phyloP scores from a whole-genome alignment of 352 stramenopile genomes.

The Peronosclerospora sorghi region DNA sequence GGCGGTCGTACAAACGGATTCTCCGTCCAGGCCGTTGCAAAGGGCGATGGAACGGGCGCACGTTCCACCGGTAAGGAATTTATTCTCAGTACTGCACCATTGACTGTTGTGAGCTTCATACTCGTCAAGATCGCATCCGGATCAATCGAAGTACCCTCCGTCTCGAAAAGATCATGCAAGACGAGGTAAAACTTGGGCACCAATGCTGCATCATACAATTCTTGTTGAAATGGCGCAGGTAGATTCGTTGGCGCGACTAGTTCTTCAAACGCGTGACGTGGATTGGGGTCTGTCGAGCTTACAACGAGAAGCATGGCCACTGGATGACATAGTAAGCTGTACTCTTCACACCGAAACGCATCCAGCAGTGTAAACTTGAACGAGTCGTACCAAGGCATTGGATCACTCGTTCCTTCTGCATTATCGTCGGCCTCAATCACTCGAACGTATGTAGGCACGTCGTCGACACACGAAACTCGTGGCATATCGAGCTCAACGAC shows the following conservation, averaged over 20 bases:
- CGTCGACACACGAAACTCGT: conserved; percentile 35
- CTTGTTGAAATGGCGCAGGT: conserved; percentile 50
- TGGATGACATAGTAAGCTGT: conserved; percentile 61
- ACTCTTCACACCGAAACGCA: conserved; percentile 76
- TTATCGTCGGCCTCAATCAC: conserved; percentile 35
- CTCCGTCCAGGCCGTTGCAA: conserved; percentile 29
- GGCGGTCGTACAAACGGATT: conserved; percentile 57
- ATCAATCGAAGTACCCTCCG: conserved; percentile 68
- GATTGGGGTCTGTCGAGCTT: conserved; percentile 75
- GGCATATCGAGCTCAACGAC: conserved; percentile 59
- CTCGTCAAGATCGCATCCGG: conserved; percentile 63
- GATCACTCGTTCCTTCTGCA: conserved; percentile 23
- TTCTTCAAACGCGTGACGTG: conserved; percentile 62
- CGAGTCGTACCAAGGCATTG: conserved; percentile 68
- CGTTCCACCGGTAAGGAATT: conserved; percentile 46
- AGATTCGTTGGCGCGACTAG: conserved; percentile 38
- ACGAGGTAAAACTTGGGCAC: conserved; percentile 83
- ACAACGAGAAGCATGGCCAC: conserved; percentile 67
- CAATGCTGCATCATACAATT: conserved; percentile 67
- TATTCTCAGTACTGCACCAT: conserved; percentile 48
- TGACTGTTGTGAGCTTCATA: conserved; percentile 38
- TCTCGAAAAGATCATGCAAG: conserved; percentile 76
- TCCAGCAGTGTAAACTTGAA: conserved; percentile 76
- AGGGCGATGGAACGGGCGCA: conserved; percentile 15
- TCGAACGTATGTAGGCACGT: conserved; percentile 58